Evolutionary conservation across 1,139 yeast species (phyloP), one percentile per base, ranked within the genome.

Genomic region (Protomyces pachydermus): DNA sequence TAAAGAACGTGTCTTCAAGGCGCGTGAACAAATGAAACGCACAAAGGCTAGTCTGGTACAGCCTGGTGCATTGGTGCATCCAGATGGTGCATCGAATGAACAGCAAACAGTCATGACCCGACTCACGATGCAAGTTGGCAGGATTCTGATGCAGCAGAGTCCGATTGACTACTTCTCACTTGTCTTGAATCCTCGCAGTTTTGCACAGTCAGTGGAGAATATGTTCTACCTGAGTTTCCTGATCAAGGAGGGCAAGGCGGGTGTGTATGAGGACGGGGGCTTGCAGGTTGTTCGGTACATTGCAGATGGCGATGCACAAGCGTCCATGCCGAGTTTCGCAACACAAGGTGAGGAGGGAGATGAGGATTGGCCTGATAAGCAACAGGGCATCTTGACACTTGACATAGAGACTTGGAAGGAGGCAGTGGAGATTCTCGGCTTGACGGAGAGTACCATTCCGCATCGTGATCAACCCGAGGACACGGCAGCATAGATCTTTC

Each of bases 201-300:
- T 87, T 74, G 80, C 87, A 1, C 91, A 87, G 72, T 82, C 93
- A 3, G 84, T 91, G 3, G 97, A 91, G 72, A 90, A 89, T 72
- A 76, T 91, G 69, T 91, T 91, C 72, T 88, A 86, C 71, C 81
- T 88, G 1, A 87, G 96, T 73, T 91, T 91, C 71, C 76, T 91
- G 58, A 82, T 90, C 3, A 83, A 85, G 70, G 95, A 88, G 70
- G 91, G 89, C 1, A 82, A 80, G 69, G 74, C 90, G 16, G 77
- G 79, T 46, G 71, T 90, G 46, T 68, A 67, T 48, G 64, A 71
- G 53, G 79, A 78, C 1, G 77, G 81, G 48, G 87, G 83, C 1
- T 73, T 78, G 20, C 86, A 85, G 1, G 76, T 75, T 32, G 64
- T 60, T 16, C 35, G 58, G 14, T 53, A 60, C 32, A 54, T 54